Evolutionary conservation across 495 filamentous ascomycete genomes (phyloP), one percentile per base, ranked within the genome.

Genomic region (Xylaria sp.): DNA sequence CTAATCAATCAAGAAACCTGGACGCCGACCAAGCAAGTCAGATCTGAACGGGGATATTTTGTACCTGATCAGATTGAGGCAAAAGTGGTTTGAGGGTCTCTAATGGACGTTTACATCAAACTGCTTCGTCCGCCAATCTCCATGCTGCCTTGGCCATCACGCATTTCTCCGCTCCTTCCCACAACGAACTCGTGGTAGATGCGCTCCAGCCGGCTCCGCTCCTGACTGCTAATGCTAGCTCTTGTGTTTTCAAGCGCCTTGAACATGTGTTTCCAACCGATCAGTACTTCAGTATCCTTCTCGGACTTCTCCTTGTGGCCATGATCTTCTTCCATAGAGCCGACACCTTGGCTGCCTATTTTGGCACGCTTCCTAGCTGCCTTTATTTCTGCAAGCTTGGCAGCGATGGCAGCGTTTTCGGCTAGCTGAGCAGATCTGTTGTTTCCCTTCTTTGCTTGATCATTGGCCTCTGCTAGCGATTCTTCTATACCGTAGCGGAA

Each of bases 111-210:
- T 59, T 2, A 97, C 95, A 98, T 97, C 75, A 99, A 84, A 82
- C 94, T 98, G 69, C 90, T 94, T 77, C 96, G 84, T 26, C 96
- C 97, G 4, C 96, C 96, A 78, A 99, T 88, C 81, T 99, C 96
- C 79, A 88, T 96, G 33, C 89, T 89, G 1, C 92, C 94, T 80
- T 99, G 92, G 12, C 96, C 96, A 80, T 90, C 94, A 50, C 88
- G 92, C 93, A 99, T 93, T 79, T 98, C 96, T 33, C 96, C 96
- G 79, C 93, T 97, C 70, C 96, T 86, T 9, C 93, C 94, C 8
- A 91, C 90, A 5, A 97, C 88, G 84, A 99, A 99, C 84, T 98
- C 97, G 7, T 86, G 84, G 78, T 99, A 99, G 69, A 99, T 97
- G 7, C 84, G 86, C 76, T 87, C 85, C 72, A 99, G 76, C 71